phyloP scores from a whole-genome alignment of 495 filamentous ascomycete genomes.

The Xylaria telfairii region DNA sequence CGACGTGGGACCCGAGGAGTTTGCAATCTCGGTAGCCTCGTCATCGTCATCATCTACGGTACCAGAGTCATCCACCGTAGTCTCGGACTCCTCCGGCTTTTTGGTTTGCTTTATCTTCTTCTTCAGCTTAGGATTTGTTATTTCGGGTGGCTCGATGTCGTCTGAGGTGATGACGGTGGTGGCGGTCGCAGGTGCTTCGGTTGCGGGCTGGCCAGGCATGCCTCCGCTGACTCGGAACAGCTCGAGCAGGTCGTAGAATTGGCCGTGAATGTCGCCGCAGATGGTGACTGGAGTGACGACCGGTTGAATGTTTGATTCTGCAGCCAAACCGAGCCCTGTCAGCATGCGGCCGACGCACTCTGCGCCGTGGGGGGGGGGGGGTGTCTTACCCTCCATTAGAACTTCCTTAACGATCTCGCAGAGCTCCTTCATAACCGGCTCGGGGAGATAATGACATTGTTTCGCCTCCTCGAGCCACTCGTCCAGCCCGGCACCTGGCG shows the following conservation, averaged over 20 bases:
- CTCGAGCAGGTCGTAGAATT: constrained; percentile 98
- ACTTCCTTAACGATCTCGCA: constrained; percentile 99
- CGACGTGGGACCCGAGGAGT: constrained; percentile 44
- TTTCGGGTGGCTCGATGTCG: constrained; percentile 87
- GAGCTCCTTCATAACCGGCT: constrained; percentile 95
- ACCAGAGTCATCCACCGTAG: constrained; percentile 44
- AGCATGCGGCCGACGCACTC: not conserved
- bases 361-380: too few relatives aligned
- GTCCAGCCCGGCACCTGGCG: constrained; percentile 82
- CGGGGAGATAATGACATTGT: constrained; percentile 94
- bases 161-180: constrained; percentile 76
- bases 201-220: constrained; percentile 81
- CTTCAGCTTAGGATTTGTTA: constrained; percentile 81
- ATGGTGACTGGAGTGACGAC: constrained; percentile 96
- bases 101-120: constrained; percentile 73
- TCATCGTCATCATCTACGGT: constrained; percentile 59
- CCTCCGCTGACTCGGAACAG: constrained; percentile 95
- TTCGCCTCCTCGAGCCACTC: constrained; percentile 97
- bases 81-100: constrained; percentile 32
- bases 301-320: constrained; percentile 97
- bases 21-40: constrained; percentile 50
- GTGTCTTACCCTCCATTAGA: constrained; percentile 83
- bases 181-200: constrained; percentile 66
- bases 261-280: constrained; percentile 97
- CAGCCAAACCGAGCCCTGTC: not conserved